Base-by-base conservation (phyloP, 306 rosid species). In the Lathyrus aphaca region DNA sequence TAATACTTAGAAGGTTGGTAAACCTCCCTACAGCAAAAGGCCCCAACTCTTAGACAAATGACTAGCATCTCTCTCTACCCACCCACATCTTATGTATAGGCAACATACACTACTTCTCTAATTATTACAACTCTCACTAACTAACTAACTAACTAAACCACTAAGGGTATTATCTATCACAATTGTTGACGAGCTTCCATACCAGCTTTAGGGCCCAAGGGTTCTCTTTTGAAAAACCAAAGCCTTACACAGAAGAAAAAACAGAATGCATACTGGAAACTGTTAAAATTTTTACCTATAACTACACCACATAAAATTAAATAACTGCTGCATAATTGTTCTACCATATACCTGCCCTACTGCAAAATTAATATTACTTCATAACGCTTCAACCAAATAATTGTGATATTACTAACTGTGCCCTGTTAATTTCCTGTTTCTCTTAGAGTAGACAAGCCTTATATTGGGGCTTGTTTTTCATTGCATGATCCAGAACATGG, bases 41-140 rank as follows among this genome's bases (percentile, higher is more conserved):
- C 59, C 30, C 59, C 32, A 10, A 21, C 12, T 21, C 60, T 54
- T 54, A 0, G 32, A 21, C 60, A 21, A 23, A 21, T 54, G 53
- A 54, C 60, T 54, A 15, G 21, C 37, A 23, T 54, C 60, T 54
- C 60, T 23, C 60, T 54, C n/a, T 53, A 21, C 23, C 32, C 37
- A 54, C 37, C 60, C 37, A 48, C 25, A 48, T 16, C 30, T 53
- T 21, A 53, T 53, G 10, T 29, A 29, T 30, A 32, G 23, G 13
- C 64, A 58, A 29, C 14, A n/a, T 3, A 4, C 8, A 1, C 3
- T 8, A 58, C 37, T 30, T n/a, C 64, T 58, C 44, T 32, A 58
- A 32, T 32, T n/a, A 58, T 8, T 30, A 7, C 42, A 32, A 6
- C 21, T 44, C 7, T 58, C 37, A 15, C 5, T 46, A 27, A 25